Conservation (phyloP, 805 yeast species). For the Kazachstania kunashirensis region DNA sequence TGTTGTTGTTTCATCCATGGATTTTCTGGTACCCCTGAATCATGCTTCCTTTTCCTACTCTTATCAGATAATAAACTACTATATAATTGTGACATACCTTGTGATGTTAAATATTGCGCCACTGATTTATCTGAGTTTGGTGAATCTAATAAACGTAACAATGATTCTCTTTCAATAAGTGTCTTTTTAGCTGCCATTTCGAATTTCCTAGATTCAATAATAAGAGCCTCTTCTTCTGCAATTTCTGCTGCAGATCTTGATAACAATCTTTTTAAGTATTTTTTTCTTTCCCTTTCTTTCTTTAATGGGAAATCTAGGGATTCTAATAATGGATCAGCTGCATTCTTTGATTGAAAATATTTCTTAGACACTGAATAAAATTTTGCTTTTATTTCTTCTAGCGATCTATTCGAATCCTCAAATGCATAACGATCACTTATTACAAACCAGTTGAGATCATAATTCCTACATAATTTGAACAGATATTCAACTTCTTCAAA, state of each 20-base stretch:
- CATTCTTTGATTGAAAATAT: slow-evolving; percentile 37
- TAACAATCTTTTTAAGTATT: slow-evolving; percentile 64
- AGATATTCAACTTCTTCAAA: slow-evolving; percentile 69
- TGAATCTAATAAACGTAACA: slow-evolving; percentile 72
- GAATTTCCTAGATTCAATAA: slow-evolving; percentile 84
- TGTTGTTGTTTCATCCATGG: slow-evolving; percentile 37
- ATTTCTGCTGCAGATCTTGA: slow-evolving; percentile 90
- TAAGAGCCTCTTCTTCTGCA: slow-evolving; percentile 93
- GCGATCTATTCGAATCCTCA: slow-evolving; percentile 33
- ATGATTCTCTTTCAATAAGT: slow-evolving; percentile 68
- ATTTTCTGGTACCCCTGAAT: slow-evolving; percentile 33
- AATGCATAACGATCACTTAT: slow-evolving; percentile 48
- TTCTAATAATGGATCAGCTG: slow-evolving; percentile 44
- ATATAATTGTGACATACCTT: slow-evolving; percentile 81
- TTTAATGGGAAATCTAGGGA: slow-evolving; percentile 61
- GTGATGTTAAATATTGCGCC: slow-evolving; percentile 70
- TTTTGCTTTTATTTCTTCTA: slow-evolving; percentile 78
- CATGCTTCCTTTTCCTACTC: slow-evolving; percentile 42
- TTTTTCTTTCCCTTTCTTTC: slow-evolving; percentile 71
- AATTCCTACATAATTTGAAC: slow-evolving; percentile 58
- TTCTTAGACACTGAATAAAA: slow-evolving; percentile 61
- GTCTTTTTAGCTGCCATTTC: slow-evolving; percentile 88
- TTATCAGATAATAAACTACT: slow-evolving; percentile 66
- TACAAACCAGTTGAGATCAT: slow-evolving; percentile 48
- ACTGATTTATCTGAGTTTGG: slow-evolving; percentile 74